Percentiles rank a stretch among this genome's conserved stretches.
These are phyloP conservation scores for Tuber calosporum DNA, from an alignment of 495 filamentous ascomycete species.

Conservation along the genomic window DNA sequence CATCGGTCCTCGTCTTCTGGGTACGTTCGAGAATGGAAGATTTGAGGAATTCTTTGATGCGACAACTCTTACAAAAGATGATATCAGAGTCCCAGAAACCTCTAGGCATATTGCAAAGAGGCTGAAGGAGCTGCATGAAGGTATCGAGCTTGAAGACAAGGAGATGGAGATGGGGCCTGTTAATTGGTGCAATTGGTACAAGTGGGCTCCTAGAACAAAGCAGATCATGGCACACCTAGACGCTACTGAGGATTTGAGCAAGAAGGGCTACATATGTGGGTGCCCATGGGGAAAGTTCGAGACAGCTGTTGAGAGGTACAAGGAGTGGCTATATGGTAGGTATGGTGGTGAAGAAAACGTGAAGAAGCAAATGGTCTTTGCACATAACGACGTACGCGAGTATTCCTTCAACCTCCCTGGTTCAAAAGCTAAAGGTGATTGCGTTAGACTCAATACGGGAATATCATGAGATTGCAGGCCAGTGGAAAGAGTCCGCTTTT, in stretches of 20 bases:
- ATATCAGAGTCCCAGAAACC: conserved; percentile 72
- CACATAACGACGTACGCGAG: conserved; percentile 83
- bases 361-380: conserved; percentile 74
- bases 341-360: conserved; percentile 62
- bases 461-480: conserved; percentile 84
- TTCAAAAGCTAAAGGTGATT: conserved; percentile 12
- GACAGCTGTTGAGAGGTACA: conserved; percentile 67
- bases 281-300: conserved; percentile 76
- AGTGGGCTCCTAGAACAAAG: conserved; percentile 76
- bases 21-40: conserved; percentile 90
- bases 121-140: conserved; percentile 92
- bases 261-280: conserved; percentile 70
- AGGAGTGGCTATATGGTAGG: conserved; percentile 61
- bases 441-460: conserved; percentile 88
- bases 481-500: conserved; percentile 79
- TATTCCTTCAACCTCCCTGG: background rate
- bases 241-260: conserved; percentile 53
- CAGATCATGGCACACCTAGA: conserved; percentile 72
- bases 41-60: conserved; percentile 87
- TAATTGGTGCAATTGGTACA: conserved; percentile 91
- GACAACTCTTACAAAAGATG: conserved; percentile 62
- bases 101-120: conserved; percentile 95
- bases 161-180: conserved; percentile 72
- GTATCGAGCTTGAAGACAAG: conserved; percentile 71
- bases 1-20: conserved; percentile 87